Evolutionary conservation across 345 rosid genomes (phyloP), one percentile per base, ranked within the genome.

Genomic region (Populus tremula): DNA sequence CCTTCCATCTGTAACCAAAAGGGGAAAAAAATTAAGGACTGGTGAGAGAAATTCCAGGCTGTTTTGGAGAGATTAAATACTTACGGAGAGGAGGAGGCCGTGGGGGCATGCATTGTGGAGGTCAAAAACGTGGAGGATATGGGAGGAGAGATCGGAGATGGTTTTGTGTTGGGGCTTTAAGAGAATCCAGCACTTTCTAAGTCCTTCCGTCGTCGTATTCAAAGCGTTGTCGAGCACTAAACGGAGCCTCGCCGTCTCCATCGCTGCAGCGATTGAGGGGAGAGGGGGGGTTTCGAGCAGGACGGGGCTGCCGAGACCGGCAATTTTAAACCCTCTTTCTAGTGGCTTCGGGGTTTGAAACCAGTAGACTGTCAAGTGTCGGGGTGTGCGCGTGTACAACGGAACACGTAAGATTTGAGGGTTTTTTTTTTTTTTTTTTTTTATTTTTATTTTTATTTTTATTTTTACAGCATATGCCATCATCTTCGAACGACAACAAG

Each of bases 1-100:
- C 94, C 97, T 75, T 94, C 97, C 99, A 96, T 96, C 99, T 95
- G 87, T 67, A 84, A 83, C 3, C n/a, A 38, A 17, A 36, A 43
- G 17, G 62, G n/a, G 9, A 47, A 27, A 23, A 25, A 63, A 70
- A 23, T 20, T 21, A 61, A 27, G 39, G 25, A 25, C 13, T 27
- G 29, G 12, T 16, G 17, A 31, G 72, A 43, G 45, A n/a, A 2
- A 39, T 36, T 67, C 17, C 41, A 23, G 54, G 1, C 2, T 1
- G 8, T 8, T 21, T 41, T 43, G 0, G 31, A 38, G 35, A 69
- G 8, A 43, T 2, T 18, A 6, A 18, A 20, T 2, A 49, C 70
- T 59, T 85, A 94, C 99, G 21, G 86, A 91, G 75, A 96, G 89
- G 79, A 90, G 59, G 82, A 96, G 82, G 83, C 98, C 97, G 71